A percentile compares a stretch with the other conserved stretches of the same genome.
These are phyloP conservation scores for Immersiella caudata DNA, from an alignment of 495 filamentous ascomycete species.

Conservation along the genomic window DNA sequence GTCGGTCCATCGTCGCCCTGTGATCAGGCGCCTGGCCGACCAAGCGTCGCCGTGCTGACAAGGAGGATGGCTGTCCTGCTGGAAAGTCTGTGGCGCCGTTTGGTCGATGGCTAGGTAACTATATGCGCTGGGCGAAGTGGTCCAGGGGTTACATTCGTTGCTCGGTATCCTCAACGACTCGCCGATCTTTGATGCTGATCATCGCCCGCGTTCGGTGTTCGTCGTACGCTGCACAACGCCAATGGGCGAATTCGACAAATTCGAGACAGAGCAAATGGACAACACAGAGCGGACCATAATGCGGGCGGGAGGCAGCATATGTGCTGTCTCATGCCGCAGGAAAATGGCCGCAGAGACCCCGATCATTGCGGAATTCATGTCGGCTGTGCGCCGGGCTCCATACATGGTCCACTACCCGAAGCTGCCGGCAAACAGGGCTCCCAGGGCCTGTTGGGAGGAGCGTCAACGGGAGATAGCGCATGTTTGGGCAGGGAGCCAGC, in stretches of 20 bases:
- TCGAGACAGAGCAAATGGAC: not conserved
- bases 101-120: not conserved
- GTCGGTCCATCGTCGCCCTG: not conserved
- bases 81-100: not conserved
- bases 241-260: not conserved
- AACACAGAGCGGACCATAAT: not conserved
- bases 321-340: not conserved
- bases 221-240: not conserved
- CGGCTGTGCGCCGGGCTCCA: not conserved
- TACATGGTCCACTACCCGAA: not conserved
- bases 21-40: not conserved
- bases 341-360: conserved; percentile 13
- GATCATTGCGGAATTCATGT: conserved; percentile 1
- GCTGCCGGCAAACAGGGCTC: not conserved
- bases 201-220: not conserved
- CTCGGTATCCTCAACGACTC: not conserved
- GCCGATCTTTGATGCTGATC: not conserved
- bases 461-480: not conserved
- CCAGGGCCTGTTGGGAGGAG: not conserved
- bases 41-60: not conserved
- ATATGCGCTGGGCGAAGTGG: not conserved
- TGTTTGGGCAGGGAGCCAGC: not conserved
- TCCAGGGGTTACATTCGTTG: not conserved
- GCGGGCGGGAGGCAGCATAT: conserved; percentile 1
- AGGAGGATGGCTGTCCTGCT: not conserved